phyloP scores from a whole-genome alignment of 208 protist species.

The Trypanosoma vivax region DNA sequence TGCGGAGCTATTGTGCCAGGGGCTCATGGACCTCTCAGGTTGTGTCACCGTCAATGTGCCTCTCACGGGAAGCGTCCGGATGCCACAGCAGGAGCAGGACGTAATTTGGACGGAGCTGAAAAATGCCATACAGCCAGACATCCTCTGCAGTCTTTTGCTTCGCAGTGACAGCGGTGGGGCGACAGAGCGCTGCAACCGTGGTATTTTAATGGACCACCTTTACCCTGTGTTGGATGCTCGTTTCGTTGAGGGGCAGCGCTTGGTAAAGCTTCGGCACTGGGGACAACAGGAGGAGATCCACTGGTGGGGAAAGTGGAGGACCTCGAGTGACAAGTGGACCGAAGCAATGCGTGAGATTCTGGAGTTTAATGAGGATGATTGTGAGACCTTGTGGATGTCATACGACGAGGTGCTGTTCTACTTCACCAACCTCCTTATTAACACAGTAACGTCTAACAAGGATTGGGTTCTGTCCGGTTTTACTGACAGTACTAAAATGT shows the following conservation, averaged over 20 bases:
- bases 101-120: slow-evolving; percentile 60
- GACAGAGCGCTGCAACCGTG: slow-evolving; percentile 37
- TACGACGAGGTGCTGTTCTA: slow-evolving; percentile 85
- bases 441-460: slow-evolving; percentile 19
- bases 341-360: slow-evolving; percentile 35
- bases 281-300: slow-evolving; percentile 20
- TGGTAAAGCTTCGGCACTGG: slow-evolving; percentile 78
- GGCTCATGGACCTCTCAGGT: slow-evolving; percentile 70
- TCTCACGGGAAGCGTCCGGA: slow-evolving; percentile 20
- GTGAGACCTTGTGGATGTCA: slow-evolving; percentile 58
- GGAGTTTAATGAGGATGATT: slow-evolving; percentile 31
- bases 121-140: slow-evolving; percentile 24
- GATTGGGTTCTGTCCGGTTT: slow-evolving; percentile 22
- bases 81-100: slow-evolving; percentile 34
- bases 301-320: slow-evolving; percentile 66
- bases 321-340: slow-evolving; percentile 41
- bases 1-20: slow-evolving; percentile 46
- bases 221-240: slow-evolving; percentile 75
- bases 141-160: slow-evolving; percentile 48
- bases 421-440: slow-evolving; percentile 72
- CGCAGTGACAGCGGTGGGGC: slow-evolving; percentile 27
- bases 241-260: slow-evolving; percentile 59
- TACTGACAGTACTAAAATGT: slow-evolving; percentile 19
- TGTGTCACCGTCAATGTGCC: slow-evolving; percentile 28
- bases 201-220: slow-evolving; percentile 65